Base-by-base conservation (phyloP, 2,329 filamentous ascomycete species). In the Phialophora verrucosa region DNA sequence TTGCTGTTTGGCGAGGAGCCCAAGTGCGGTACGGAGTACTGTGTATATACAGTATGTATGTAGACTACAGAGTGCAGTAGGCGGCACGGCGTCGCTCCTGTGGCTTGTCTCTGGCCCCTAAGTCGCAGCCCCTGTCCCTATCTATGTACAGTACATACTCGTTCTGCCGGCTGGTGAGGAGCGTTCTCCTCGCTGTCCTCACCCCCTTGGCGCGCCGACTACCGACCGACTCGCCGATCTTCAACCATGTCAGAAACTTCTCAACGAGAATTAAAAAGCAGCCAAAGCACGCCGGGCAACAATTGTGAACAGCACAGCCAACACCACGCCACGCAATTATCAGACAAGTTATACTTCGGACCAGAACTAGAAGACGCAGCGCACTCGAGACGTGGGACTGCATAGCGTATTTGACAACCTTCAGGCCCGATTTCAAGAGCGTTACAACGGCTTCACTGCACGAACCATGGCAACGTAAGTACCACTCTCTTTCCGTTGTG, bases 381-480 rank as follows among this genome's bases (percentile, higher is more conserved):
- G 11, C 2, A 2, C 38, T 44, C 38, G 38, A 44, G 38, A 58
- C 14, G 31, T 35, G 20, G 38, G 23, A 58, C 31, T 17, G 23
- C 29, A 58, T 58, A 7, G 49, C 14, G 56, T 38, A 59, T 35
- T 51, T 51, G 49, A 10, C 20, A 51, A 44, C 38, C 7, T 17
- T 23, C 49, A 51, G 49, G 49, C 56, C n/a, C 29, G 56, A 51
- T 23, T 31, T 31, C 25, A 59, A 59, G 38, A 27, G 27, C 29
- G 29, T 35, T 27, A n/a, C 54, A 56, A 56, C 32, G 29, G 38
- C 42, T 50, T 27, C 23, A 50, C 57, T 14, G 27, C 60, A 51
- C 49, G 49, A 59, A 69, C 44, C 53, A 79, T 79, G 77, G 73
- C 77, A 68, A 78, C 77, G 77, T 79, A 75, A 63, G 75, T 73